phyloP scores from a whole-genome alignment of 768 basidiomycete genomes.

The Dentipellis fragilis region DNA sequence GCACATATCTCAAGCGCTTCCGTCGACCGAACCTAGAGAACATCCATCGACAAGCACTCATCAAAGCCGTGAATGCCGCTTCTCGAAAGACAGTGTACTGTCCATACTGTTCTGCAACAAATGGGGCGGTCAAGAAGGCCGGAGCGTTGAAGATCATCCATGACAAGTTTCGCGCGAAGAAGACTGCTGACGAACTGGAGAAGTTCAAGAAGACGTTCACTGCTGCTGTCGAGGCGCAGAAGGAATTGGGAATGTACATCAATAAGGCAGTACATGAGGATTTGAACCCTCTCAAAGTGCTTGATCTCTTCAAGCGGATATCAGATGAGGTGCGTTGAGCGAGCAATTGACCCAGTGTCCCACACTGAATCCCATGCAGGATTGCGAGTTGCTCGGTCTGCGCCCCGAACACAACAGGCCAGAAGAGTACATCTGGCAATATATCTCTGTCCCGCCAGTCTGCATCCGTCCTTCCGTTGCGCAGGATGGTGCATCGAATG shows the following conservation, averaged over 20 bases:
- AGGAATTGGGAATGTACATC: constrained; percentile 75
- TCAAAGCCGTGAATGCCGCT: constrained; percentile 75
- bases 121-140: constrained; percentile 93
- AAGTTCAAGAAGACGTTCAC: constrained; percentile 78
- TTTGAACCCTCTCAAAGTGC: constrained; percentile 85
- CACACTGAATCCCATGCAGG: constrained; percentile 33
- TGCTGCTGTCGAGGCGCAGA: constrained; percentile 76
- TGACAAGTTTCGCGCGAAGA: constrained; percentile 94
- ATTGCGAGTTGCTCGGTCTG: constrained; percentile 89
- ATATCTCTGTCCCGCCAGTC: constrained; percentile 94
- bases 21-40: constrained; percentile 87
- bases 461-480: constrained; percentile 96
- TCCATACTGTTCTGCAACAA: constrained; percentile 86
- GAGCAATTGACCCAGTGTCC: background rate
- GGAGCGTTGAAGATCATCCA: constrained; percentile 94
- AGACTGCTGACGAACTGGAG: constrained; percentile 81
- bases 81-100: constrained; percentile 90
- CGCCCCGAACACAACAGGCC: constrained; percentile 84
- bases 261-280: constrained; percentile 88
- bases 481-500: constrained; percentile 96
- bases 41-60: constrained; percentile 71
- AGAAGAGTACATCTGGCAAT: constrained; percentile 98
- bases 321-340: constrained; percentile 65
- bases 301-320: constrained; percentile 87
- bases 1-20: constrained; percentile 80